Conservation (phyloP, 495 filamentous ascomycete species). For the Talaromyces ruber region DNA sequence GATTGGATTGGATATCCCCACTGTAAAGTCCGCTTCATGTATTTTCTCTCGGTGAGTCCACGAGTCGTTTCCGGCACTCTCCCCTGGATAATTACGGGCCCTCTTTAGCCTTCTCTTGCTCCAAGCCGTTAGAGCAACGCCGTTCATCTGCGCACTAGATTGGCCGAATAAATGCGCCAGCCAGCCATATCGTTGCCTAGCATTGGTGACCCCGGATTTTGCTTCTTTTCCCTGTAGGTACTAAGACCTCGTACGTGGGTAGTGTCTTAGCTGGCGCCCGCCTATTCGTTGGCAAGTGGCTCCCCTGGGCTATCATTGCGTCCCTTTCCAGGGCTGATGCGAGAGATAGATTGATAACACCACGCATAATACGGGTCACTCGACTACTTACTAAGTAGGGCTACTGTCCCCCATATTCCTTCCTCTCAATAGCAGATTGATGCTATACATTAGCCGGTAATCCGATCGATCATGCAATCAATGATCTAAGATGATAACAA, state of each 20-base stretch:
- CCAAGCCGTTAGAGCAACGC: not conserved
- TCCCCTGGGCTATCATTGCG: not conserved
- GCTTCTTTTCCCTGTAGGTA: not conserved
- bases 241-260: not conserved
- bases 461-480: too few species aligned
- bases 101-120: not conserved
- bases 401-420: not conserved
- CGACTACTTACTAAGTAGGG: not conserved
- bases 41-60: not conserved
- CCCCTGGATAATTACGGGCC: not conserved
- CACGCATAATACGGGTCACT: not conserved
- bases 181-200: not conserved
- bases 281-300: not conserved
- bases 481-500: not conserved
- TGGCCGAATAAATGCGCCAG: not conserved
- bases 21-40: not conserved
- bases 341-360: not conserved
- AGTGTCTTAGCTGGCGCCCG: not conserved
- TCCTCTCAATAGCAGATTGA: not conserved
- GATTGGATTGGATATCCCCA: not conserved
- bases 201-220: not conserved
- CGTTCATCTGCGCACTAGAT: not conserved
- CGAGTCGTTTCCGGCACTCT: not conserved
- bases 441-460: not conserved
- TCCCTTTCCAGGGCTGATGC: not conserved